Evolutionary conservation across 805 yeast genomes (phyloP).

Genomic region (Myxozyma kluyveri): DNA sequence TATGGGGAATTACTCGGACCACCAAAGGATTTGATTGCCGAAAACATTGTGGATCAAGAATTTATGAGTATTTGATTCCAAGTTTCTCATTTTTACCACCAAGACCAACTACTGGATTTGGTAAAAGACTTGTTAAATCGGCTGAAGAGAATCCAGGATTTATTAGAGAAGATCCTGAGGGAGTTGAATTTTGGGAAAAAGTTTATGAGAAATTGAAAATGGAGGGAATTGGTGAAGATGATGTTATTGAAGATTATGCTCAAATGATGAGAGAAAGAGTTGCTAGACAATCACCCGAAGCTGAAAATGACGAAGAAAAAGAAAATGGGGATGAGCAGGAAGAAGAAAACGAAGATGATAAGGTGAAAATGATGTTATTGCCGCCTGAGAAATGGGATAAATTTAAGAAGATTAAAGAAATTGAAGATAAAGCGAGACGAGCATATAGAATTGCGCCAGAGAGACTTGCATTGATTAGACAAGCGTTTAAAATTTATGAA

Average conservation of each 20-base stretch:
- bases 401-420: constrained; percentile 52
- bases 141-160: constrained; percentile 13
- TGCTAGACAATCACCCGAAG: neutral
- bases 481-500: constrained; percentile 66
- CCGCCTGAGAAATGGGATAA: constrained; percentile 15
- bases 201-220: constrained; percentile 8
- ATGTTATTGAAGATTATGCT: constrained; percentile 32
- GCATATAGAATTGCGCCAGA: constrained; percentile 62
- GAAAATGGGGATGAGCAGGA: neutral
- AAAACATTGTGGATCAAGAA: constrained; percentile 91
- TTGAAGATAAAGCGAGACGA: constrained; percentile 68
- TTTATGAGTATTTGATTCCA: constrained; percentile 91
- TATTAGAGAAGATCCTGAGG: constrained; percentile 12
- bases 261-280: constrained; percentile 2
- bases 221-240: constrained; percentile 21
- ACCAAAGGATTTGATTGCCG: constrained; percentile 92
- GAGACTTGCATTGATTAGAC: constrained; percentile 61
- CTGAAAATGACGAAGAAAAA: neutral
- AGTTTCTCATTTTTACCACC: constrained; percentile 89
- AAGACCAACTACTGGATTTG: constrained; percentile 68
- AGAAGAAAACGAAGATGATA: neutral
- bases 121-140: constrained; percentile 29
- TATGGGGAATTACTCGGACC: constrained; percentile 90
- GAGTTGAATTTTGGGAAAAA: constrained; percentile 18
- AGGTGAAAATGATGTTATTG: neutral